Base-by-base conservation (phyloP, 345 rosid species). In the Lenwebbia sp. region DNA sequence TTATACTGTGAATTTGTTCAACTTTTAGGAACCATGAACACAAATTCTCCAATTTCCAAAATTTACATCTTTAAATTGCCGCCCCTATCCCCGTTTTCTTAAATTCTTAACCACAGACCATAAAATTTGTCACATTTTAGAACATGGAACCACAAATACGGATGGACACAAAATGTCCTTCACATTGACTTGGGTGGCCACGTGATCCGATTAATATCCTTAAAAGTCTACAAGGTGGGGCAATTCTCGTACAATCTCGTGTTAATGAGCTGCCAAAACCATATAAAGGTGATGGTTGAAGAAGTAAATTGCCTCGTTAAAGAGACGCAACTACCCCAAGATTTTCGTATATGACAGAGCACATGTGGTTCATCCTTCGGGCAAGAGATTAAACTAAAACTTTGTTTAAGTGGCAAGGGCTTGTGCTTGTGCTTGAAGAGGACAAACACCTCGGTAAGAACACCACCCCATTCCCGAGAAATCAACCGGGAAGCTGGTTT, bases 111-210 rank as follows among this genome's bases (percentile, higher is more conserved):
- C n/a, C 33, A 58, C 12, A 58, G 65, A n/a, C 62, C 26, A 28
- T 26, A 11, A 47, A 47, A 5, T 5, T 7, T 47, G 49, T 47
- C 49, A 47, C 49, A 8, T 1, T 47, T 47, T 8, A 47, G 49
- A 47, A 47, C 49, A 47, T 47, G 49, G 49, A 47, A 47, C 1
- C 49, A 47, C 49, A 47, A 47, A 47, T 47, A 47, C 3, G 44
- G 7, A 2, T 56, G 62, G 5, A n/a, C 28, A 10, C 3, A 12
- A n/a, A 11, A 56, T 0, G 14, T 14, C 28, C 28, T 0, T 0
- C 62, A 25, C 28, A 0, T 55, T 56, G 60, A 56, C 22, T 56
- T 56, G 60, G 0, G 28, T 23, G 60, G 4, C 60, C 60, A 56
- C 3, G 10, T 5, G 7, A 56, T 56, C 28, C 62, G 10, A 56